Evolutionary conservation across 257 asterid species (phyloP).

Genomic region (Scutellaria galericulata): DNA sequence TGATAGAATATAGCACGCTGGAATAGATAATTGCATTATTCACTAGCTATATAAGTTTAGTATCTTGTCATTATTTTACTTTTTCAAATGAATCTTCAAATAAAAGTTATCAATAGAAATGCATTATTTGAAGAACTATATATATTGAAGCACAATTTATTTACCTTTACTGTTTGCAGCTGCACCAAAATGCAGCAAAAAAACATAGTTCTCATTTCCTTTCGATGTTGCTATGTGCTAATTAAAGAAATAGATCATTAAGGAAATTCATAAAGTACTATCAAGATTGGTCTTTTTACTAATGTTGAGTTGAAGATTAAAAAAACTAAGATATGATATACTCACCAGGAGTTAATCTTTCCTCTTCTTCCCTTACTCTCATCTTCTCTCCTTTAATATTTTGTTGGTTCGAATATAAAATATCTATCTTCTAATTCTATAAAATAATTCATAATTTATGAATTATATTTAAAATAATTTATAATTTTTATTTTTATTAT

Average conservation of each 20-base stretch:
- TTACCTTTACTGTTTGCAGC: constrained; percentile 79
- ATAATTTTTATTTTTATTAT: no score
- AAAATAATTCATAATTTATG: no score
- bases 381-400: no score
- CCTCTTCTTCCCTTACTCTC: constrained; percentile 11
- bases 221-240: constrained; percentile 88
- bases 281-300: background rate
- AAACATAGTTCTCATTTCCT: constrained; percentile 78
- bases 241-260: constrained; percentile 39
- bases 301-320: background rate
- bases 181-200: constrained; percentile 84
- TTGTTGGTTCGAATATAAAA: no score
- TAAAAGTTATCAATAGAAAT: background rate
- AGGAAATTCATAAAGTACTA: constrained; percentile 22
- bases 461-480: no score
- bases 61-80: constrained; percentile 6
- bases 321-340: background rate
- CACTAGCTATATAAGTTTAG: background rate
- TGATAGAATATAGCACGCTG: constrained; percentile 4
- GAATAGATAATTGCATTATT: constrained; percentile 20
- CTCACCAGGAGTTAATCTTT: constrained; percentile 77
- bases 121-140: background rate
- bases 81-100: background rate
- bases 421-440: no score
- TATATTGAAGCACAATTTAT: background rate